Percentiles rank a stretch among this genome's conserved stretches.
phyloP scores from a whole-genome alignment of 768 basidiomycete genomes.

The Podaxis pistillaris region DNA sequence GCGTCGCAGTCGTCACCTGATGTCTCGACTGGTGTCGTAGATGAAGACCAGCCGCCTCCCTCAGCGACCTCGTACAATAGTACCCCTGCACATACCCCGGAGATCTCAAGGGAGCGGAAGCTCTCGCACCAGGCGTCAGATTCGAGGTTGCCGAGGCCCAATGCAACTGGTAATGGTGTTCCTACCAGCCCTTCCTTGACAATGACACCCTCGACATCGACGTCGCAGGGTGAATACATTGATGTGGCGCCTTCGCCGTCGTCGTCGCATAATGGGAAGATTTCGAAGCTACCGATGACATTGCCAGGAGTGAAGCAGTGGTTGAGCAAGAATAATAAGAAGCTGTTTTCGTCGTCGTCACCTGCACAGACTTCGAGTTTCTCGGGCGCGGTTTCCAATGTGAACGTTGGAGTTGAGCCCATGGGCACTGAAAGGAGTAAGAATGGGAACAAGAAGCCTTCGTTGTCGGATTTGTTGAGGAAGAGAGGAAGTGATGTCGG shows the following conservation, averaged over 20 bases:
- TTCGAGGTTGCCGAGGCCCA: conserved; percentile 55
- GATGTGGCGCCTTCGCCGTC: conserved; percentile 35
- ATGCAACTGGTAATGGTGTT: conserved; percentile 18
- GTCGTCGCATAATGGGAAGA: conserved; percentile 34
- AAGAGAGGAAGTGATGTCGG: conserved; percentile 57
- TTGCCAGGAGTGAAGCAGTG: conserved; percentile 80
- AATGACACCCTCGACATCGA: conserved; percentile 41
- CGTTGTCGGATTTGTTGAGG: conserved; percentile 63
- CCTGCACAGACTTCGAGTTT: conserved; percentile 22
- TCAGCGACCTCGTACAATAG: conserved; percentile 48
- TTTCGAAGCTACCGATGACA: conserved; percentile 63
- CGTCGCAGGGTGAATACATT: conserved; percentile 51
- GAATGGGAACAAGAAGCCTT: conserved; percentile 57
- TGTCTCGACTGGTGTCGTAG: conserved; percentile 41
- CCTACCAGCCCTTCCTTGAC: conserved; percentile 4
- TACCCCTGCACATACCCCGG: conserved; percentile 48
- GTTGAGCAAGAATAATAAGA: conserved; percentile 65
- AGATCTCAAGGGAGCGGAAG: conserved; percentile 55
- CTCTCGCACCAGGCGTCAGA: conserved; percentile 72
- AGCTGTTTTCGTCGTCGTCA: conserved; percentile 43
- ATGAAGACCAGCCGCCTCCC: conserved; percentile 45
- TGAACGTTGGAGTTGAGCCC: neutral
- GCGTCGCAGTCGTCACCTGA: conserved; percentile 46
- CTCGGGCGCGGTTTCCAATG: neutral
- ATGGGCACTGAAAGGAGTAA: conserved; percentile 1